These are phyloP conservation scores for Pseudocercospora pini-densiflorae DNA, from an alignment of 2,329 filamentous ascomycete genomes.

Conservation along the genomic window DNA sequence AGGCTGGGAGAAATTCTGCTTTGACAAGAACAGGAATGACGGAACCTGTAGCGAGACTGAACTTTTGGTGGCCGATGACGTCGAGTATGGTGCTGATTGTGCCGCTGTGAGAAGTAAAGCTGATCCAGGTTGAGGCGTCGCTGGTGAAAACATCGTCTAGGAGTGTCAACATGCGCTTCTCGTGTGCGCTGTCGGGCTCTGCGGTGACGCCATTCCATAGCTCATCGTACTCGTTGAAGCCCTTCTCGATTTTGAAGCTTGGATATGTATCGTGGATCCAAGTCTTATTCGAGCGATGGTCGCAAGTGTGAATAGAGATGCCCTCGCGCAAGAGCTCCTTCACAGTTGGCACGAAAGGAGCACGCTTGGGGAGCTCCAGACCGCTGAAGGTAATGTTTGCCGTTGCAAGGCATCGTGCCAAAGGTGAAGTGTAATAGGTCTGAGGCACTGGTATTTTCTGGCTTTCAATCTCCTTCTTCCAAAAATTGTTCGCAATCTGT, in stretches of 20 bases:
- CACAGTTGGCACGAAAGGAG: slow-evolving; percentile 62
- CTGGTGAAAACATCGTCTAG: slow-evolving; percentile 62
- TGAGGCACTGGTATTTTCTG: slow-evolving; percentile 65
- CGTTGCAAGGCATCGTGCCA: slow-evolving; percentile 66
- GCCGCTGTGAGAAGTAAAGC: slow-evolving; percentile 65
- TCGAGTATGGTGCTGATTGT: slow-evolving; percentile 58
- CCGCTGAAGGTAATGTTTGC: slow-evolving; percentile 65
- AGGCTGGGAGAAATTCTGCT: slow-evolving; percentile 52
- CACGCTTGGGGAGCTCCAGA: slow-evolving; percentile 56
- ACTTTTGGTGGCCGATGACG: slow-evolving; percentile 65
- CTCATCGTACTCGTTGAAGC: slow-evolving; percentile 63
- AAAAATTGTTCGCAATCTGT: slow-evolving; percentile 63
- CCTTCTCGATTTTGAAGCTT: slow-evolving; percentile 60
- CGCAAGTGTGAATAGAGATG: slow-evolving; percentile 70
- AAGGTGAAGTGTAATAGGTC: slow-evolving; percentile 68
- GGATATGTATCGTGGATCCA: slow-evolving; percentile 61
- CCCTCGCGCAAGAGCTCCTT: slow-evolving; percentile 71
- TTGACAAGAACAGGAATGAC: slow-evolving; percentile 71
- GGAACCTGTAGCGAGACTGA: slow-evolving; percentile 67
- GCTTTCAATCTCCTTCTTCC: slow-evolving; percentile 57
- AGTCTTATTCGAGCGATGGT: slow-evolving; percentile 61
- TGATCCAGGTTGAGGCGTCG: slow-evolving; percentile 61
- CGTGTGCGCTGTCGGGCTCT: slow-evolving; percentile 58
- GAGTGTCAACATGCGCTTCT: slow-evolving; percentile 54
- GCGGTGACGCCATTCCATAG: slow-evolving; percentile 57